phyloP scores from a whole-genome alignment of 2,329 filamentous ascomycete genomes.

The Penicillium sp. region DNA sequence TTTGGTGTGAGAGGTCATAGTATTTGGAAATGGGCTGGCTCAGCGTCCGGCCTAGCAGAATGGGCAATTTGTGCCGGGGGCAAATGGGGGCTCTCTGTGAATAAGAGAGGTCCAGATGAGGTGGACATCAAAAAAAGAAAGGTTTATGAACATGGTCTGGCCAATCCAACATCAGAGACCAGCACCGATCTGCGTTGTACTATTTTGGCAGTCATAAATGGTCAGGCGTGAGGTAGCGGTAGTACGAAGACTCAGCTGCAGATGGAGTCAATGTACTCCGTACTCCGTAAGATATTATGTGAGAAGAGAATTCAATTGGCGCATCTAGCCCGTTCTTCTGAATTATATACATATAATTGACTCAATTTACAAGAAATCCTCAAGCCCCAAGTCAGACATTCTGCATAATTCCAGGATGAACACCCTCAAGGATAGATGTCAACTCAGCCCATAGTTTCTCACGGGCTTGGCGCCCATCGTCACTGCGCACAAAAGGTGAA shows the following conservation, averaged over 20 bases:
- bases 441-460: constrained; percentile 49
- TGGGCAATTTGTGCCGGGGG: constrained; percentile 7
- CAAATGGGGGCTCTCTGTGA: background rate
- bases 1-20: constrained; percentile 8
- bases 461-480: constrained; percentile 41
- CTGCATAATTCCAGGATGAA: constrained; percentile 41
- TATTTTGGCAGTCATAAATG: background rate
- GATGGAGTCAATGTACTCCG: background rate
- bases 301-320: background rate
- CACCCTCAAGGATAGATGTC: constrained; percentile 41
- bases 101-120: background rate
- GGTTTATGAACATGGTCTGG: background rate
- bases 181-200: background rate
- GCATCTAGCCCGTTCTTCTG: background rate
- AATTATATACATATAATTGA: background rate
- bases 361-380: background rate
- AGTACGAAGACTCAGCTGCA: background rate
- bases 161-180: background rate
- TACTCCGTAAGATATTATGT: background rate
- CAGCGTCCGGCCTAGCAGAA: background rate
- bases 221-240: background rate
- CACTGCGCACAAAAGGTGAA: constrained; percentile 41
- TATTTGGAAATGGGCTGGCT: constrained; percentile 15
- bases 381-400: constrained; percentile 13
- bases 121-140: background rate